Conservation (phyloP, 306 rosid species). For the Luffa aegyptiaca region DNA sequence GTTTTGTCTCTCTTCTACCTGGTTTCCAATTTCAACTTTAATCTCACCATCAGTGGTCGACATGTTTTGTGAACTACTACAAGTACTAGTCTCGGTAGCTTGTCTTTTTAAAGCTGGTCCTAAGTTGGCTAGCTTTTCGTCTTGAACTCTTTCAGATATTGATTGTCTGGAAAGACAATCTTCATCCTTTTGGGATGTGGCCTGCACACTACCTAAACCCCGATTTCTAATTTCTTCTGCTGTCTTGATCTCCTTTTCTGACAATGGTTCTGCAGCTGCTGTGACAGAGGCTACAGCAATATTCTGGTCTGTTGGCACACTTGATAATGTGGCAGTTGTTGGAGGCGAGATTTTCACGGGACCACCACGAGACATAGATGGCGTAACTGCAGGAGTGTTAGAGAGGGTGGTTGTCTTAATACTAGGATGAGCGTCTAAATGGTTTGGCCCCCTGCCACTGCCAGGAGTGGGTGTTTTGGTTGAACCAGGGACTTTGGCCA, state of each 20-base stretch:
- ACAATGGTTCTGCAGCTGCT: constrained; percentile 14
- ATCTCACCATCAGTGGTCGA: not conserved
- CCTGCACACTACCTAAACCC: constrained; percentile 7
- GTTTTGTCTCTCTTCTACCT: constrained; percentile 7
- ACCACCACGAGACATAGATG: constrained; percentile 1
- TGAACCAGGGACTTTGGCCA: constrained; percentile 31
- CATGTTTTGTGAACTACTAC: not conserved
- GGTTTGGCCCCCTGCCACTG: constrained; percentile 4
- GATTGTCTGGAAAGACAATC: not conserved
- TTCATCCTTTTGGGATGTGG: constrained; percentile 6
- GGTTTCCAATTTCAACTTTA: not conserved
- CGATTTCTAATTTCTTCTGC: constrained; percentile 13
- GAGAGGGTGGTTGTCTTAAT: not conserved
- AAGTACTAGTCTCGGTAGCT: not conserved
- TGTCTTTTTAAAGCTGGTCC: not conserved
- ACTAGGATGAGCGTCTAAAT: constrained; percentile 28
- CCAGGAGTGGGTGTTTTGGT: constrained; percentile 20
- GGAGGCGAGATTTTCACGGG: not conserved
- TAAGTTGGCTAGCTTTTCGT: constrained; percentile 1
- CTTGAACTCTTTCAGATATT: not conserved
- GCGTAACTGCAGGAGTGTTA: constrained; percentile 13
- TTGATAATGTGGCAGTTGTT: not conserved
- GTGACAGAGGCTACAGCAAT: constrained; percentile 18
- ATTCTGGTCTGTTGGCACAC: not conserved
- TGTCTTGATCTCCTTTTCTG: constrained; percentile 28